Evolutionary conservation across 2,329 filamentous ascomycete genomes (phyloP).

Genomic region (Shiraia sp.): DNA sequence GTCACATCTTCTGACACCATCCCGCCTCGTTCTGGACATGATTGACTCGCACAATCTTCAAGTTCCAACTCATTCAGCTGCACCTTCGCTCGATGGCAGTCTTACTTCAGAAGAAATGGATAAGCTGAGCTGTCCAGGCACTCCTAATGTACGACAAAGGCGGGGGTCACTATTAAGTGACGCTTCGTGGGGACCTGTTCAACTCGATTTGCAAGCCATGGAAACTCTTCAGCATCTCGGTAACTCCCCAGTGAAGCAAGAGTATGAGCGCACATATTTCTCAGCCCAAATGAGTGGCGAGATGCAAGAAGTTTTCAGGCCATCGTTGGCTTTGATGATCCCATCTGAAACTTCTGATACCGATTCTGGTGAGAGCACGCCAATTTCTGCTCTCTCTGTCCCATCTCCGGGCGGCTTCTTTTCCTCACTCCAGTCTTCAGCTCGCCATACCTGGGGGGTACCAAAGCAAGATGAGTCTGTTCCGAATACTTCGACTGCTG

Average conservation of each 20-base stretch:
- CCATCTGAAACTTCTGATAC: conserved; percentile 29
- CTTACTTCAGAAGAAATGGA: conserved; percentile 86
- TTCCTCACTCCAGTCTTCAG: conserved; percentile 74
- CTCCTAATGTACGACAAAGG: conserved; percentile 63
- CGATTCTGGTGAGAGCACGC: conserved; percentile 55
- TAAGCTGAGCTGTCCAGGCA: conserved; percentile 79
- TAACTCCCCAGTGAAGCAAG: conserved; percentile 34
- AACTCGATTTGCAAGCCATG: conserved; percentile 77
- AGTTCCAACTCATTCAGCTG: conserved; percentile 75
- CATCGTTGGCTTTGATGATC: conserved; percentile 50
- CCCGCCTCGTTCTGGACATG: conserved; percentile 72
- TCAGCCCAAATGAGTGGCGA: conserved; percentile 57
- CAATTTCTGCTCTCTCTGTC: conserved; percentile 80
- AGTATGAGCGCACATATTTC: conserved; percentile 28
- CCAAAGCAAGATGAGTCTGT: conserved; percentile 49
- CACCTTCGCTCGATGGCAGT: conserved; percentile 89
- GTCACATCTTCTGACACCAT: conserved; percentile 69
- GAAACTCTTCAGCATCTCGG: conserved; percentile 75
- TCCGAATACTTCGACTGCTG: conserved; percentile 87
- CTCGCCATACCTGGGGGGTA: conserved; percentile 81
- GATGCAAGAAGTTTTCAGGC: conserved; percentile 61
- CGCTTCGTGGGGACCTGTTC: conserved; percentile 65
- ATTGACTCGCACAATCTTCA: conserved; percentile 63
- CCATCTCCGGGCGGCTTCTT: conserved; percentile 94
- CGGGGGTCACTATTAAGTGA: conserved; percentile 51